Percentiles rank a stretch among this genome's conserved stretches.
These are phyloP conservation scores for Tagetes patula DNA, from an alignment of 129 eudicot genomes.

Conservation along the genomic window DNA sequence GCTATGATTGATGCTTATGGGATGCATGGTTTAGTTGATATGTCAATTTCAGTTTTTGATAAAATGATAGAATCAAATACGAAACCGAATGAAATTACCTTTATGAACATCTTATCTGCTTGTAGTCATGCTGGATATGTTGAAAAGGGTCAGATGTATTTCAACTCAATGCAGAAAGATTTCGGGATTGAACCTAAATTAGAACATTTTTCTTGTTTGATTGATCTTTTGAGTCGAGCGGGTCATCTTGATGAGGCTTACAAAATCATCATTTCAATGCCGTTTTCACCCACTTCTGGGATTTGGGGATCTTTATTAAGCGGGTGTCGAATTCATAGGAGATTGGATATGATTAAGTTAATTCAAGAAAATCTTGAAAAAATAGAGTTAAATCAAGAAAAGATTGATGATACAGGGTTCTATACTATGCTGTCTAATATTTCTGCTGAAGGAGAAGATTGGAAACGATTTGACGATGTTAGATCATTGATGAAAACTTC, in stretches of 20 bases:
- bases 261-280: conserved; percentile 52
- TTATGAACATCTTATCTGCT: conserved; percentile 70
- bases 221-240: conserved; percentile 76
- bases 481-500: conserved; percentile 53
- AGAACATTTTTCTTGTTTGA: conserved; percentile 69
- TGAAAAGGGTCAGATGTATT: conserved; percentile 60
- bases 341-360: conserved; percentile 54
- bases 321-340: conserved; percentile 69
- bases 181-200: conserved; percentile 48
- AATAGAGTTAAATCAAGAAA: conserved; percentile 31
- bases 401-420: conserved; percentile 59
- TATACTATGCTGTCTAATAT: conserved; percentile 59
- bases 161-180: conserved; percentile 51
- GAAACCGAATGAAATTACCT: conserved; percentile 63
- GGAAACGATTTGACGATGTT: conserved; percentile 49
- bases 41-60: conserved; percentile 43
- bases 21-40: conserved; percentile 58
- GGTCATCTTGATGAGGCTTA: conserved; percentile 66
- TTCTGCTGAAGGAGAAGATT: conserved; percentile 68
- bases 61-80: conserved; percentile 51
- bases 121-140: conserved; percentile 88
- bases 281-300: conserved; percentile 52
- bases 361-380: conserved; percentile 49
- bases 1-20: conserved; percentile 75
- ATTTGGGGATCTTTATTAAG: conserved; percentile 73